Percentiles rank a stretch among this genome's conserved stretches.
phyloP scores from a whole-genome alignment of 2,329 filamentous ascomycete genomes.

The Epichloe glyceriae region DNA sequence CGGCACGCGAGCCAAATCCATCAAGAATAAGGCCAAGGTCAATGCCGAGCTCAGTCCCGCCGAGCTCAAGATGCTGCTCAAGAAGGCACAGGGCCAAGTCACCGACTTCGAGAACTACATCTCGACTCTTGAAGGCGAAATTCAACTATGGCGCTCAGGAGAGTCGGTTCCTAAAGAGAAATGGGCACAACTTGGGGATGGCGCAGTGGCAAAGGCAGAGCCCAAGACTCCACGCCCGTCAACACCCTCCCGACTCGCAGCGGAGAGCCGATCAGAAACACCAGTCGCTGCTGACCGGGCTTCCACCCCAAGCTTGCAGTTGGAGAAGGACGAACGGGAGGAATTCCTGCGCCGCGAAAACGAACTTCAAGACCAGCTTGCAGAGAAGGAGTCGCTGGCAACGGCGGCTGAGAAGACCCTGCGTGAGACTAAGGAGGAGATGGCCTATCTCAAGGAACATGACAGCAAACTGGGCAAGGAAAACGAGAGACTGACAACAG shows the following conservation, averaged over 20 bases:
- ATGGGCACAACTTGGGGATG: slow-evolving; percentile 62
- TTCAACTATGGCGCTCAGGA: slow-evolving; percentile 76
- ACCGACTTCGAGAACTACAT: slow-evolving; percentile 84
- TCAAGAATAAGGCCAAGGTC: slow-evolving; percentile 99
- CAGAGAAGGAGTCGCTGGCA: slow-evolving; percentile 79
- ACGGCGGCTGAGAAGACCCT: slow-evolving; percentile 68
- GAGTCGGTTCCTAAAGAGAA: slow-evolving; percentile 78
- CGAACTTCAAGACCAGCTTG: slow-evolving; percentile 89
- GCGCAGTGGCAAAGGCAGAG: slow-evolving; percentile 25
- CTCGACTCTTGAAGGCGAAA: slow-evolving; percentile 67
- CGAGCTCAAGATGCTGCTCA: slow-evolving; percentile 85
- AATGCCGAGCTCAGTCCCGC: slow-evolving; percentile 94
- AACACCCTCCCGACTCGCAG: slow-evolving; percentile 35
- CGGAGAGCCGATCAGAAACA: slow-evolving; percentile 50
- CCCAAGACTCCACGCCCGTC: slow-evolving; percentile 36
- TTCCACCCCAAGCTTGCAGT: slow-evolving; percentile 70
- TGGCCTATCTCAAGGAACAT: slow-evolving; percentile 73
- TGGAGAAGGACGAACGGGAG: slow-evolving; percentile 94
- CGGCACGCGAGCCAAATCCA: slow-evolving; percentile 91
- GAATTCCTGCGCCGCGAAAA: slow-evolving; percentile 93
- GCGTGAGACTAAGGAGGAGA: slow-evolving; percentile 73
- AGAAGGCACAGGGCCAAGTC: slow-evolving; percentile 82
- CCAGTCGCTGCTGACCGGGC: slow-evolving; percentile 64
- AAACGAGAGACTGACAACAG: slow-evolving; percentile 73
- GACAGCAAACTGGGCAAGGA: slow-evolving; percentile 73